These are phyloP conservation scores for Lineolata rhizophorae DNA, from an alignment of 495 filamentous ascomycete species.

Conservation along the genomic window DNA sequence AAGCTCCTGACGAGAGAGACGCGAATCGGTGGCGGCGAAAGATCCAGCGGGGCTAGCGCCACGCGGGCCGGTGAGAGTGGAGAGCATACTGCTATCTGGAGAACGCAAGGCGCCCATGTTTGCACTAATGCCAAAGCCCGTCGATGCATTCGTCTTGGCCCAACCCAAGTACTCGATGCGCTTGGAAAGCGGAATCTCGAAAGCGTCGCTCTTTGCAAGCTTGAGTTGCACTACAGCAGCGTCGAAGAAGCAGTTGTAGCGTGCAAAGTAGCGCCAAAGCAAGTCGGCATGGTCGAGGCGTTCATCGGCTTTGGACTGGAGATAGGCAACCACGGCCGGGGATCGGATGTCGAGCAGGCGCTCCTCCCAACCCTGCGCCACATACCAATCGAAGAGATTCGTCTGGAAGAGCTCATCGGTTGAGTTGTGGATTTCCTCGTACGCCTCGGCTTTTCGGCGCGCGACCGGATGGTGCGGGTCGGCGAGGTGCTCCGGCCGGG, in stretches of 20 bases:
- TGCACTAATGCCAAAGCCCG: no score
- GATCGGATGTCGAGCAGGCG: slow-evolving; percentile 67
- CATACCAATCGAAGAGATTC: slow-evolving; percentile 92
- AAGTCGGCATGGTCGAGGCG: slow-evolving; percentile 64
- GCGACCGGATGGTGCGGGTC: background rate
- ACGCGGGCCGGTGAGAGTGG: no score
- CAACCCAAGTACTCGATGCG: slow-evolving; percentile 75
- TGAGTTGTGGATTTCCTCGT: slow-evolving; percentile 64
- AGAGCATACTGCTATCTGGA: no score
- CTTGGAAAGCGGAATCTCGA: slow-evolving; percentile 47
- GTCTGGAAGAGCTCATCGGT: slow-evolving; percentile 84
- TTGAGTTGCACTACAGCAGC: slow-evolving; percentile 70
- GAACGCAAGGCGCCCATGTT: slow-evolving; percentile 23
- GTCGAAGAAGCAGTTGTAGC: slow-evolving; percentile 54
- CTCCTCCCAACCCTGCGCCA: slow-evolving; percentile 58
- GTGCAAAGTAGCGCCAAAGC: slow-evolving; percentile 76
- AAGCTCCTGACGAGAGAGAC: slow-evolving; percentile 55
- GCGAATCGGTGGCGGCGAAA: slow-evolving; percentile 10
- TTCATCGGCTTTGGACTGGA: slow-evolving; percentile 44
- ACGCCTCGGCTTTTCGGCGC: slow-evolving; percentile 56
- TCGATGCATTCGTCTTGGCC: slow-evolving; percentile 71
- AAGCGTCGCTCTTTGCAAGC: slow-evolving; percentile 53
- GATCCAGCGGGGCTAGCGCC: no score
- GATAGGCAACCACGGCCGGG: slow-evolving; percentile 65
- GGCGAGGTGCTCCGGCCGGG: background rate